Percentiles rank a stretch among this genome's conserved stretches.
Conservation (phyloP, 106 monocot genomes). For the Dactylorhiza incarnata region DNA sequence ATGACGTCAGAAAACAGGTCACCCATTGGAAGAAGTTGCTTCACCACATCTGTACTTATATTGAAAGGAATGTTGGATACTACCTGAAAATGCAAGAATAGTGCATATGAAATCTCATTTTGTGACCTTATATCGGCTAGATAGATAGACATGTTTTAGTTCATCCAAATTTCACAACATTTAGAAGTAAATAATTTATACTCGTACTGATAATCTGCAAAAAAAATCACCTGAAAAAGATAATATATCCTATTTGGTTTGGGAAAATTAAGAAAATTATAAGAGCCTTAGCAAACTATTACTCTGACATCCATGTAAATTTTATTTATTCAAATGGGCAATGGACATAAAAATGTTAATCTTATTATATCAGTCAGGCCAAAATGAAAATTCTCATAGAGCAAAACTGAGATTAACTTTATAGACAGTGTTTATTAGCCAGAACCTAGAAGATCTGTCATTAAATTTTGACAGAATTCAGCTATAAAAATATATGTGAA, state of each 20-base stretch:
- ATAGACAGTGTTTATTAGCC: neutral
- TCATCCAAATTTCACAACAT: neutral
- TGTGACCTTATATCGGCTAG: neutral
- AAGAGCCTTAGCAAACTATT: neutral
- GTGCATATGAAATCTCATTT: neutral
- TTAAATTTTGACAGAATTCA: neutral
- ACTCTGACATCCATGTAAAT: neutral
- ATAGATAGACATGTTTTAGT: neutral
- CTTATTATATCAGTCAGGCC: neutral
- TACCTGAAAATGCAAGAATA: slow-evolving; percentile 42
- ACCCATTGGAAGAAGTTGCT: slow-evolving; percentile 86
- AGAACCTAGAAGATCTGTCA: neutral
- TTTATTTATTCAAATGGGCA: neutral
- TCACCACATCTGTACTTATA: slow-evolving; percentile 85
- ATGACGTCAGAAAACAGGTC: slow-evolving; percentile 84
- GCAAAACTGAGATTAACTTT: neutral
- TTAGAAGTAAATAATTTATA: neutral
- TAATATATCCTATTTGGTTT: neutral
- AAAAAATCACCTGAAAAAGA: neutral
- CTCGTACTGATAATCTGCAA: neutral
- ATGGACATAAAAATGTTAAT: neutral
- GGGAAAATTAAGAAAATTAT: neutral
- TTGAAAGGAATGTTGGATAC: slow-evolving; percentile 96
- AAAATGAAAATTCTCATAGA: neutral
- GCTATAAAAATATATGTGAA: neutral